Percentiles rank a stretch among this genome's conserved stretches.
Evolutionary conservation across 805 yeast species (phyloP).

Genomic region (Dipodascopsis uninucleata): DNA sequence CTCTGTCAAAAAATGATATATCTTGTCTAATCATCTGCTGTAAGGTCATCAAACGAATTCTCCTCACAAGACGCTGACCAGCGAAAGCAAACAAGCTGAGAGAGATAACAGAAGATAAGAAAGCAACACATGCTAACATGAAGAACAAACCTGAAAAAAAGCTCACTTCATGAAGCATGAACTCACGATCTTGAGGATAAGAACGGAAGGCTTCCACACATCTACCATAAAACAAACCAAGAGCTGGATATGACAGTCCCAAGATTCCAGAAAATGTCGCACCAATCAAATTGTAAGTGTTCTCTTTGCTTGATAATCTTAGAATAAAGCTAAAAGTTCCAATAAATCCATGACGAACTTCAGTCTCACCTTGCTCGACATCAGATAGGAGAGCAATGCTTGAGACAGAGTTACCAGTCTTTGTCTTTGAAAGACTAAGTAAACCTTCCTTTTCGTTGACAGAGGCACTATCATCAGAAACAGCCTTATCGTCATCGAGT

Average conservation of each 20-base stretch:
- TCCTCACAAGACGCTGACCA: conserved; percentile 29
- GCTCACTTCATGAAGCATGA: conserved; percentile 20
- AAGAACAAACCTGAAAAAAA: conserved; percentile 27
- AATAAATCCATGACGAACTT: conserved; percentile 1
- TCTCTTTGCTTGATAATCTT: conserved; percentile 12
- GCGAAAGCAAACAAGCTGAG: conserved; percentile 25
- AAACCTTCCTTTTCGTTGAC: conserved; percentile 9
- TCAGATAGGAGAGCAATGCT: conserved; percentile 1
- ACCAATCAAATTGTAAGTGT: conserved; percentile 18
- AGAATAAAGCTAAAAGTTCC: conserved; percentile 22
- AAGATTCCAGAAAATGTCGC: conserved; percentile 21
- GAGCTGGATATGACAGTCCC: conserved; percentile 24
- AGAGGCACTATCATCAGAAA: conserved; percentile 8
- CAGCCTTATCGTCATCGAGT: conserved; percentile 10
- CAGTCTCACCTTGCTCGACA: conserved; percentile 11
- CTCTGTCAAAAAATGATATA: conserved; percentile 33
- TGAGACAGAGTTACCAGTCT: conserved; percentile 1
- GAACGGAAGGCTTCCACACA: conserved; percentile 26
- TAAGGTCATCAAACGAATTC: conserved; percentile 31
- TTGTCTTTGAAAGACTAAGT: neutral
- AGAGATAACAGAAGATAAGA: conserved; percentile 17
- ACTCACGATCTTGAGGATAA: conserved; percentile 20
- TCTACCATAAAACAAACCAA: conserved; percentile 27
- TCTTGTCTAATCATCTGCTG: conserved; percentile 34
- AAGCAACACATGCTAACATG: conserved; percentile 20